phyloP scores from a whole-genome alignment of 257 asterid genomes.

The Mentha longifolia region DNA sequence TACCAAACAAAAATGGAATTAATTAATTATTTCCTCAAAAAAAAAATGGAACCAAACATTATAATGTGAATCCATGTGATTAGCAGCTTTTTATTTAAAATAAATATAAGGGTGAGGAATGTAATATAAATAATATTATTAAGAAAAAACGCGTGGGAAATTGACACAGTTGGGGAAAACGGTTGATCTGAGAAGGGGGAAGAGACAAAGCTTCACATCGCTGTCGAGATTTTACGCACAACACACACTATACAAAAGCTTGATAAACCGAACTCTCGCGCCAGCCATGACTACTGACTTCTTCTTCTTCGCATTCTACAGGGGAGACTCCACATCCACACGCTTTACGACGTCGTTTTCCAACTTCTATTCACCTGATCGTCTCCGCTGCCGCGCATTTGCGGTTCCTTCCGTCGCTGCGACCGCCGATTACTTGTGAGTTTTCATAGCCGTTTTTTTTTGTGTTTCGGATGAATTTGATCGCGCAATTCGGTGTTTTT shows the following conservation, averaged over 20 bases:
- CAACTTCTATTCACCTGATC: constrained; percentile 8
- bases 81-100: not conserved
- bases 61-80: not conserved
- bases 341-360: constrained; percentile 11
- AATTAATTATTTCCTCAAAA: too few relatives aligned
- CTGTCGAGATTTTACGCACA: constrained; percentile 22
- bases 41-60: too few relatives aligned
- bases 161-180: not conserved
- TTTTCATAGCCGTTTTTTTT: not conserved
- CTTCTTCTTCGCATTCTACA: constrained; percentile 9
- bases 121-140: too few relatives aligned
- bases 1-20: too few relatives aligned
- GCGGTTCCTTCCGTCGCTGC: constrained; percentile 8
- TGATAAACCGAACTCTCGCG: constrained; percentile 4
- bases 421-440: constrained; percentile 32
- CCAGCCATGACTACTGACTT: constrained; percentile 37
- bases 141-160: not conserved
- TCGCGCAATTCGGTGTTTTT: not conserved
- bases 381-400: constrained; percentile 19
- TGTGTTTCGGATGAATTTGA: constrained; percentile 2
- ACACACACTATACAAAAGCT: constrained; percentile 12
- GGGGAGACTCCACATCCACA: constrained; percentile 10
- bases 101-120: too few relatives aligned
- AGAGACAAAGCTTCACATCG: not conserved
- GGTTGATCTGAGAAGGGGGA: not conserved